phyloP scores from a whole-genome alignment of 257 asterid genomes.

The Solanum rostratum region DNA sequence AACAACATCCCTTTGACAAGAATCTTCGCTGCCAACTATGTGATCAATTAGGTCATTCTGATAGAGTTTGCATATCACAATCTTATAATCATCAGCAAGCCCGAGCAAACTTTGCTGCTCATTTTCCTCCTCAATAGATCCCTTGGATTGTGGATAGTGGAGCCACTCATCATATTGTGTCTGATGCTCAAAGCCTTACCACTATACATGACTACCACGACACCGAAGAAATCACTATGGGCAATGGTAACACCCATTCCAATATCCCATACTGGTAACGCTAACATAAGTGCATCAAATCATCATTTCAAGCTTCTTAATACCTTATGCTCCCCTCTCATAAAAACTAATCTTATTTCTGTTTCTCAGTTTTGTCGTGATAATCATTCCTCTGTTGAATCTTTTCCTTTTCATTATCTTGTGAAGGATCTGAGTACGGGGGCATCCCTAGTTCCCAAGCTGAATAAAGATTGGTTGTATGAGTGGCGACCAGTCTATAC shows the following conservation, averaged over 20 bases:
- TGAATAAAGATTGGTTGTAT: background rate
- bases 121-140: background rate
- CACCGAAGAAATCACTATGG: background rate
- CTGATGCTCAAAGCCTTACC: background rate
- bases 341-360: too few species aligned
- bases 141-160: background rate
- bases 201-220: background rate
- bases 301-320: background rate
- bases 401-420: too few species aligned
- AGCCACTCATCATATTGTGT: background rate
- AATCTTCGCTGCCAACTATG: background rate
- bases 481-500: background rate
- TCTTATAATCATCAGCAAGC: background rate
- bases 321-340: too few species aligned
- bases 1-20: background rate
- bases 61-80: too few species aligned
- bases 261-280: background rate
- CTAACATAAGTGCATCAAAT: background rate
- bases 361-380: too few species aligned
- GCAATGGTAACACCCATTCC: background rate
- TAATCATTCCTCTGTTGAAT: background rate
- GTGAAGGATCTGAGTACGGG: too few species aligned
- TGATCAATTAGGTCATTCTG: background rate
- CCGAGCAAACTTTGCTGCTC: too few species aligned
- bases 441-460: background rate